phyloP scores from a whole-genome alignment of 176 grass and related monocot species.

The Zea mays region Zm-B73-REFERENCE-NAM-5.0 NC_050103.1:169741001-169741500 shows the following conservation, averaged over 20 bases:
- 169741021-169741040: slow-evolving; percentile 46
- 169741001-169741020: slow-evolving; percentile 41
- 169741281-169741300: slow-evolving; percentile 86
- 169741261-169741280: slow-evolving; percentile 76
- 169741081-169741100: slow-evolving; percentile 32
- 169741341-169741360: slow-evolving; percentile 76
- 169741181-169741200: slow-evolving; percentile 67
- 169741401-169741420: slow-evolving; percentile 87
- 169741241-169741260: slow-evolving; percentile 66
- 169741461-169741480: slow-evolving; percentile 92
- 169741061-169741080: slow-evolving; percentile 48
- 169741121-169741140: background rate
- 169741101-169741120: slow-evolving; percentile 52
- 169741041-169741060: slow-evolving; percentile 57
- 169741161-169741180: slow-evolving; percentile 51
- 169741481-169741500: slow-evolving; percentile 72
- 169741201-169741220: slow-evolving; percentile 65
- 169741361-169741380: slow-evolving; percentile 99
- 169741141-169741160: slow-evolving; percentile 26
- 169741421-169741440: slow-evolving; percentile 74
- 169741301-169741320: slow-evolving; percentile 81
- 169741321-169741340: slow-evolving; percentile 68
- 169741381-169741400: slow-evolving; percentile 88
- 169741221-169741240: slow-evolving; percentile 66
- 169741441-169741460: slow-evolving; percentile 81